phyloP scores from a whole-genome alignment of 495 filamentous ascomycete genomes.

The Penicillium bialowiezense region DNA sequence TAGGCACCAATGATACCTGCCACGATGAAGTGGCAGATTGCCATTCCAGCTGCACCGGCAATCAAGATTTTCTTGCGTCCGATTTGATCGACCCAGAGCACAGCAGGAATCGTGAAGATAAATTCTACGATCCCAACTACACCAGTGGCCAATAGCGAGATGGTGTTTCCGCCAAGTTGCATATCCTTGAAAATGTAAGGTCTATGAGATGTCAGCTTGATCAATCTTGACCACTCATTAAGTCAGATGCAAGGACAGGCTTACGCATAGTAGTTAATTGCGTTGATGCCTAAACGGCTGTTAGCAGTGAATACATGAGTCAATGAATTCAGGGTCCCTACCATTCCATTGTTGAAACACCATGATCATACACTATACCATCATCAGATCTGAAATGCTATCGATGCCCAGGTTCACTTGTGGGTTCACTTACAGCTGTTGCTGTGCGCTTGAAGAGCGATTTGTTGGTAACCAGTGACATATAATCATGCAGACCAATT shows the following conservation, averaged over 20 bases:
- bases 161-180: conserved; percentile 43
- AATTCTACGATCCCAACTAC: conserved; percentile 77
- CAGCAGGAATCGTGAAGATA: conserved; percentile 65
- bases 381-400: conserved; percentile 1
- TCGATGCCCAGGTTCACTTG: too few species aligned
- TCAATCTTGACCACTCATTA: background rate
- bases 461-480: conserved; percentile 31
- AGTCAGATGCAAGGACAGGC: background rate
- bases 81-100: conserved; percentile 70
- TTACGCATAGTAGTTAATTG: conserved; percentile 59
- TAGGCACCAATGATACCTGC: conserved; percentile 40
- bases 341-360: conserved; percentile 65
- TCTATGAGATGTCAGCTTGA: conserved; percentile 13
- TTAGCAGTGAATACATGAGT: background rate
- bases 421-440: conserved; percentile 26
- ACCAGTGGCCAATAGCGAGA: conserved; percentile 66
- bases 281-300: conserved; percentile 14
- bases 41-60: conserved; percentile 71
- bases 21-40: conserved; percentile 50
- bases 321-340: too few species aligned
- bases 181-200: conserved; percentile 40
- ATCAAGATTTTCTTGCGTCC: conserved; percentile 76
- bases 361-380: conserved; percentile 30
- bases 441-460: conserved; percentile 36
- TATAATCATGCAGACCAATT: conserved; percentile 29